Evolutionary conservation across 2,329 filamentous ascomycete genomes (phyloP).

Genomic region (Chaetomiaceae sp.): DNA sequence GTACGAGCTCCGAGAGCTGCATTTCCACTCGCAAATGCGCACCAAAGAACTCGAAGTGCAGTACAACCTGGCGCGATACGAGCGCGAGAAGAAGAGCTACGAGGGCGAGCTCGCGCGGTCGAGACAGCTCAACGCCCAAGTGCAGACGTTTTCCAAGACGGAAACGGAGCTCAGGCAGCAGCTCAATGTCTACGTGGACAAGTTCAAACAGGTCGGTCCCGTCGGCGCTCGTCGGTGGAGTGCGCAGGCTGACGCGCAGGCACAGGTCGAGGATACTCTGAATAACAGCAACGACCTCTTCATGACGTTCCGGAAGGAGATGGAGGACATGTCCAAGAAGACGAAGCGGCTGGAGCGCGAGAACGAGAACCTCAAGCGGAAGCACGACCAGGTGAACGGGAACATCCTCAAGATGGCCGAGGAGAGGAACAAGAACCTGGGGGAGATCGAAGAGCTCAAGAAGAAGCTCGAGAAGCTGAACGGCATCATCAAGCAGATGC

Average conservation of each 20-base stretch:
- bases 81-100: slow-evolving; percentile 83
- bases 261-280: slow-evolving; percentile 91
- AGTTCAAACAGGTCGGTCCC: slow-evolving; percentile 90
- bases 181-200: slow-evolving; percentile 97
- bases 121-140: slow-evolving; percentile 81
- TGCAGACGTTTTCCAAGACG: slow-evolving; percentile 92
- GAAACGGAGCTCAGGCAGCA: slow-evolving; percentile 91
- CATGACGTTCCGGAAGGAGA: slow-evolving; percentile 94
- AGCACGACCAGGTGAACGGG: slow-evolving; percentile 87
- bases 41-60: slow-evolving; percentile 96
- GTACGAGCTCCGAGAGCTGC: slow-evolving; percentile 90
- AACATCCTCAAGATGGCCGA: slow-evolving; percentile 98
- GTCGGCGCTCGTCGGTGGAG: slow-evolving; percentile 26
- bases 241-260: slow-evolving; percentile 17
- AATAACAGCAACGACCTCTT: slow-evolving; percentile 99
- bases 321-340: slow-evolving; percentile 99
- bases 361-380: slow-evolving; percentile 83
- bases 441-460: slow-evolving; percentile 72
- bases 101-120: slow-evolving; percentile 76
- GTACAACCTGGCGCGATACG: slow-evolving; percentile 80
- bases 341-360: slow-evolving; percentile 96
- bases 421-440: slow-evolving; percentile 72
- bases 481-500: slow-evolving; percentile 93
- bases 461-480: slow-evolving; percentile 88
- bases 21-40: slow-evolving; percentile 86